Evolutionary conservation across 148 eudicot genomes (phyloP).

Genomic region (Persicaria maculosa): DNA sequence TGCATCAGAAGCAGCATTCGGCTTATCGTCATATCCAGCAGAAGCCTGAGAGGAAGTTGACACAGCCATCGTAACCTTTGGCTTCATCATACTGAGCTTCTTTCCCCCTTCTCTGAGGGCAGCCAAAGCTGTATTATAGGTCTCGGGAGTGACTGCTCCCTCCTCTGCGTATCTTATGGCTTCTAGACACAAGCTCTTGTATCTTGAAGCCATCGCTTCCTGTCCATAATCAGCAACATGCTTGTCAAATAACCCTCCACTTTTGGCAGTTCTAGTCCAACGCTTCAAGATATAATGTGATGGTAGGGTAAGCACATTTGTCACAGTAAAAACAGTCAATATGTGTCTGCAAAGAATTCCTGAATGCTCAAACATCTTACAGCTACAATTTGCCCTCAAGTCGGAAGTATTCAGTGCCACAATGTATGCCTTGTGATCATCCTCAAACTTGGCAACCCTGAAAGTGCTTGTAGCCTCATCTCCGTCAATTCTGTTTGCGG

Average conservation of each 20-base stretch:
- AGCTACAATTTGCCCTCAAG: slow-evolving; percentile 78
- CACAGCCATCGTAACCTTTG: slow-evolving; percentile 43
- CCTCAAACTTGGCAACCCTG: slow-evolving; percentile 87
- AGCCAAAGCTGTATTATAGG: slow-evolving; percentile 49
- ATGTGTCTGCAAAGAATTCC: slow-evolving; percentile 89
- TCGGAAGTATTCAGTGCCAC: slow-evolving; percentile 59
- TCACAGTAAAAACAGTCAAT: slow-evolving; percentile 83
- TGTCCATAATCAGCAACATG: slow-evolving; percentile 25
- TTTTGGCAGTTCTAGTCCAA: slow-evolving; percentile 89
- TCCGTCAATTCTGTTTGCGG: slow-evolving; percentile 77
- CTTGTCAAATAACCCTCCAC: slow-evolving; percentile 35
- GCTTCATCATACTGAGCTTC: slow-evolving; percentile 52
- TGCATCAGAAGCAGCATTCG: slow-evolving; percentile 28
- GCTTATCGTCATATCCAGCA: slow-evolving; percentile 40
- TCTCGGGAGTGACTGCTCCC: slow-evolving; percentile 60
- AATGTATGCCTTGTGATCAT: slow-evolving; percentile 61
- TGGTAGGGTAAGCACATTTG: slow-evolving; percentile 87
- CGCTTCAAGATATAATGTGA: slow-evolving; percentile 80
- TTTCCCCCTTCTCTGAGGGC: slow-evolving; percentile 62
- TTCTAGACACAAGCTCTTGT: slow-evolving; percentile 66
- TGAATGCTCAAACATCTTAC: slow-evolving; percentile 84
- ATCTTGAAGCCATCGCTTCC: slow-evolving; percentile 51
- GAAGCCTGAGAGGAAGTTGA: slow-evolving; percentile 45
- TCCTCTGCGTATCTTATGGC: slow-evolving; percentile 77
- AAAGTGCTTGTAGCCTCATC: slow-evolving; percentile 57